Base-by-base conservation (phyloP, 163 green algal species). In the Coccomyxa subellipsoidea region DNA sequence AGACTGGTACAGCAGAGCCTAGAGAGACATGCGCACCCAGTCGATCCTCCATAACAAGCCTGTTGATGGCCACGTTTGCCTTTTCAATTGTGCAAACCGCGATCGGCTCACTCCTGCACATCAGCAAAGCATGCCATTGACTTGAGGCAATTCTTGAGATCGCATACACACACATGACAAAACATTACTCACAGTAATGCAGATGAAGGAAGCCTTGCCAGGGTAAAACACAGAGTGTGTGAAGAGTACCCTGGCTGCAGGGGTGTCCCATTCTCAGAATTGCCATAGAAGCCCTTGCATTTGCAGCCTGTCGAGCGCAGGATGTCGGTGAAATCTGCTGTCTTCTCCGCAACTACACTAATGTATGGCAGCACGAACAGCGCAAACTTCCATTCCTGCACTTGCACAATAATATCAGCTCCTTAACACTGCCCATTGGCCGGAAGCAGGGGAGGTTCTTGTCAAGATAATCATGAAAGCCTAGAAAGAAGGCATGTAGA, bases 21-120 rank as follows among this genome's bases (percentile, higher is more conserved):
- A n/a, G n/a, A n/a, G n/a, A n/a, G 15, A 59, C 10, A 38, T 97
- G 84, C 69, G 89, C 70, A 78, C 85, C 87, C 76, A 97, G 80
- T 38, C 83, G 88, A 23, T 90, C 84, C 35, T 96, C 92, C 84
- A 95, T 90, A 76, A 95, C 78, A 86, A 97, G 93, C 37, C 86
- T 81, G 84, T 94, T 95, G 12, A 97, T 84, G 31, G 78, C 76
- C 6, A 86, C 85, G 86, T 99, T 99, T 72, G 96, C 96, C 88
- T 98, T 99, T 89, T 99, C 96, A 35, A 98, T 98, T 34, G 96
- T 99, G 89, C 90, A 95, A 47, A 99, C 94, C 32, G 97, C 91
- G 25, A 96, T 88, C 32, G 89, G 90, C 72, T 86, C 83, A 0
- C 84, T 83, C 47, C 81, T 85, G 27, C 66, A 37, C 32, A 59